Conservation (phyloP, 768 basidiomycete species). For the Suillus hirtellus region DNA sequence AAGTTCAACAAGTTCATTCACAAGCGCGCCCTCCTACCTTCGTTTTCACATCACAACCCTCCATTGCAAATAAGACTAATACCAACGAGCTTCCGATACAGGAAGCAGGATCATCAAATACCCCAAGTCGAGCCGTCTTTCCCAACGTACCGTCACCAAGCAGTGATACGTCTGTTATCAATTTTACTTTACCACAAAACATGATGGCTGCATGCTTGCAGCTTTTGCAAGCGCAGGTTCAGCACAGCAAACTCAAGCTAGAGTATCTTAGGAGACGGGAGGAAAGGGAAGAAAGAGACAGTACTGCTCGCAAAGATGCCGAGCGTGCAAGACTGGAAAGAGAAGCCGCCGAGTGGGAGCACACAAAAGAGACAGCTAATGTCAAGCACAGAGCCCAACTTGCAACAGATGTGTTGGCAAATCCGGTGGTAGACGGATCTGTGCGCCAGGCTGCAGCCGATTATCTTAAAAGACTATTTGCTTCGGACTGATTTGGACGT, state of each 20-base stretch:
- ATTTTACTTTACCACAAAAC: constrained; percentile 55
- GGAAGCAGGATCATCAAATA: constrained; percentile 24
- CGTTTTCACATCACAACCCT: constrained; percentile 16
- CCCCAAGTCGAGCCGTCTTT: constrained; percentile 18
- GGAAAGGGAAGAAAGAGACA: constrained; percentile 68
- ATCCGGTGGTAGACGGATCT: constrained; percentile 55
- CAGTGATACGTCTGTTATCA: constrained; percentile 44
- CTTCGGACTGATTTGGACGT: constrained; percentile 25
- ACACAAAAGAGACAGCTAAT: constrained; percentile 47
- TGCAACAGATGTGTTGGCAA: constrained; percentile 66
- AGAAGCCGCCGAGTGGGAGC: constrained; percentile 58
- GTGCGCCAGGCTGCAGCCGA: constrained; percentile 69
- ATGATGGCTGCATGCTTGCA: constrained; percentile 59
- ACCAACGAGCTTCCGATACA: constrained; percentile 18
- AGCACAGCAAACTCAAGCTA: constrained; percentile 68
- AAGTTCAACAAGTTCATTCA: constrained; percentile 41
- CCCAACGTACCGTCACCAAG: constrained; percentile 19
- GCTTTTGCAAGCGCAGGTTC: constrained; percentile 64
- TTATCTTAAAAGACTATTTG: constrained; percentile 68
- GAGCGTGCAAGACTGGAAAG: constrained; percentile 56
- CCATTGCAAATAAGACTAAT: constrained; percentile 16
- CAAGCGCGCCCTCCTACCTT: constrained; percentile 24
- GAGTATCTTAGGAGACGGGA: constrained; percentile 68
- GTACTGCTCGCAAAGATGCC: constrained; percentile 47
- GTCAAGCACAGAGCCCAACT: constrained; percentile 64